A percentile compares a stretch with the other conserved stretches of the same genome.
phyloP scores from a whole-genome alignment of 805 yeast genomes.

The Hanseniaspora clermontiae region DNA sequence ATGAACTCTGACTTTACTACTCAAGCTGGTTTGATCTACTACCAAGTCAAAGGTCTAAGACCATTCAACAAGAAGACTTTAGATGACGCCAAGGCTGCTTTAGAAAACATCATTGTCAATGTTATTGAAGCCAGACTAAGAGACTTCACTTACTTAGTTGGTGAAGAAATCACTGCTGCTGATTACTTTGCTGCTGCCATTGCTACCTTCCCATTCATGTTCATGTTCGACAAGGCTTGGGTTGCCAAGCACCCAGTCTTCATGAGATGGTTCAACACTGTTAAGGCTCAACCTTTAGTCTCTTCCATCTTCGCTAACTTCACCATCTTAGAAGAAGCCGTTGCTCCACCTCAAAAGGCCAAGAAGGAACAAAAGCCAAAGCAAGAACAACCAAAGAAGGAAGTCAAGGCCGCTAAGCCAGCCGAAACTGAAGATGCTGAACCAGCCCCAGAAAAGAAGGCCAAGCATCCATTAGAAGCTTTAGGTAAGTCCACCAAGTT shows the following conservation, averaged over 20 bases:
- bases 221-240: constrained; percentile 54
- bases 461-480: constrained; percentile 80
- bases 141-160: constrained; percentile 54
- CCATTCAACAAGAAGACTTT: constrained; percentile 67
- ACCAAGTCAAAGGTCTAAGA: constrained; percentile 46
- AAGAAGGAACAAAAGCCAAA: constrained; percentile 46
- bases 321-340: constrained; percentile 52
- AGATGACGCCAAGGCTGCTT: constrained; percentile 15
- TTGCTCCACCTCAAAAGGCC: constrained; percentile 65
- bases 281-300: constrained; percentile 31
- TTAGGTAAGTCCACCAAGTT: constrained; percentile 54
- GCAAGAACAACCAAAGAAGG: constrained; percentile 20
- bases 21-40: constrained; percentile 37
- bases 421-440: constrained; percentile 16
- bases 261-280: constrained; percentile 62
- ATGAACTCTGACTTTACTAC: constrained; percentile 55
- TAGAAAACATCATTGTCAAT: constrained; percentile 29
- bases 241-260: constrained; percentile 48
- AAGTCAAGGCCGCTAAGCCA: constrained; percentile 14
- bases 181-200: constrained; percentile 46
- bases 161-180: constrained; percentile 54
- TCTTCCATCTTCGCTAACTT: constrained; percentile 38
- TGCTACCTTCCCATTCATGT: constrained; percentile 42
- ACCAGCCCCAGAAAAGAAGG: constrained; percentile 43
- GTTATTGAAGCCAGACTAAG: constrained; percentile 46